Conservation (phyloP, 2,329 filamentous ascomycete genomes). For the Sporothrix inflata region DNA sequence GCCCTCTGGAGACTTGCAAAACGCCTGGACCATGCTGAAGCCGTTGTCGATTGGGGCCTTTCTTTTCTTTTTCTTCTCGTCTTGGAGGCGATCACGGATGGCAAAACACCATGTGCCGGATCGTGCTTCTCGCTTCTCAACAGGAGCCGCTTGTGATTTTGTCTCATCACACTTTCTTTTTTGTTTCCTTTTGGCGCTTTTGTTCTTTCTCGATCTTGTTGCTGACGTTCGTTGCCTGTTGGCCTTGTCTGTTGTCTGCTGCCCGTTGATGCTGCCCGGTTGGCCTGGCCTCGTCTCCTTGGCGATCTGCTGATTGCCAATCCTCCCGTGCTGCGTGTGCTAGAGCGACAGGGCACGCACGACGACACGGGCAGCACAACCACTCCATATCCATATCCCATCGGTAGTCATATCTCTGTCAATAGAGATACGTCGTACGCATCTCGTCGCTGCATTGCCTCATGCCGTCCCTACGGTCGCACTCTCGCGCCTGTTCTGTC, state of each 20-base stretch:
- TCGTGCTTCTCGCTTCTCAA: constrained; percentile 3
- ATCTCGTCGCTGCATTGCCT: constrained; percentile 1
- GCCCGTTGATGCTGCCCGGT: not conserved
- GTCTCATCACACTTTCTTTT: not conserved
- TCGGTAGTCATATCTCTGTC: constrained; percentile 7
- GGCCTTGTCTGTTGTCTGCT: not conserved
- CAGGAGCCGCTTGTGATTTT: not conserved
- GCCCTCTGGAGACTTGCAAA: not conserved
- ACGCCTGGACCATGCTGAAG: not conserved
- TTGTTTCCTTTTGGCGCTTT: not conserved
- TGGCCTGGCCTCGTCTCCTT: not conserved
- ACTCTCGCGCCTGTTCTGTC: constrained; percentile 8
- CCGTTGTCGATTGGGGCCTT: not conserved
- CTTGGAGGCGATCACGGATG: not conserved
- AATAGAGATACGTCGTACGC: constrained; percentile 7
- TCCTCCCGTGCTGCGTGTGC: not conserved
- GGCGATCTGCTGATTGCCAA: constrained; percentile 13
- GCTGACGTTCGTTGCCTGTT: no score
- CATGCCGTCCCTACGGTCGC: constrained; percentile 7
- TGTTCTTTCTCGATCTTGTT: not conserved
- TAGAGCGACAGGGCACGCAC: not conserved
- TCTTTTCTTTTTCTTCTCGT: not conserved
- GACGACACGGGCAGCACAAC: not conserved
- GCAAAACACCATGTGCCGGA: not conserved
- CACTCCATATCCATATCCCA: not conserved